Evolutionary conservation across 495 filamentous ascomycete genomes (phyloP), one percentile per base, ranked within the genome.

Genomic region (Podospora conica): DNA sequence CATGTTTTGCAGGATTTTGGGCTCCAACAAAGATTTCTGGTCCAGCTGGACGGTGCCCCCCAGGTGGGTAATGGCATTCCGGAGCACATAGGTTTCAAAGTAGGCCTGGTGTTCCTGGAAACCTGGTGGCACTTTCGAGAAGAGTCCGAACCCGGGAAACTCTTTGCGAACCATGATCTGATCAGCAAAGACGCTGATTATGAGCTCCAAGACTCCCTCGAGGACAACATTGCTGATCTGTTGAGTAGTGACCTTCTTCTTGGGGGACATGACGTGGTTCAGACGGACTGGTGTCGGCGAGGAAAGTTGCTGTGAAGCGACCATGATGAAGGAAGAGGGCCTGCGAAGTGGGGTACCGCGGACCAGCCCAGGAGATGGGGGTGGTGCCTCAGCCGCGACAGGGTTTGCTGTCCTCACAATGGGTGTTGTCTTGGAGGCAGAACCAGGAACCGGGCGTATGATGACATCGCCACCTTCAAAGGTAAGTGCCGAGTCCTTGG

Each of bases 71-170:
- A 98, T 81, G 9, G 90, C 86, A 62, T 88, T 89, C 31, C 86
- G 85, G 18, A 97, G 81, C 12, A 98, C 75, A 77, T 94, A 97
- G 0, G 96, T 96, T 74, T 93, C 91, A 71, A 98, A 97, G 73
- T 91, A 94, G 6, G 93, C 92, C 68, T 96, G 93, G 68, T 97
- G 91, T 71, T 97, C 94, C 70, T 92, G 84, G 71, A 94, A 96
- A 2, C 94, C 92, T 5, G 95, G 90, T 3, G 95, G 95, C 2
- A 93, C 86, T 73, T 95, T 96, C n/a, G 91, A 78, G 70, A 91
- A 95, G 27, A 98, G 77, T 0, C 91, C 91, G 61, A 98, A 89
- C 3, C 96, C 94, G 3, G 90, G 82, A 71, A 97, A 98, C 27
- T 98, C 93, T 74, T 96, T 94, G 31, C 90, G 87, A 33, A 84